phyloP scores from a whole-genome alignment of 2,329 filamentous ascomycete species.

The Xylariaceae sp. region DNA sequence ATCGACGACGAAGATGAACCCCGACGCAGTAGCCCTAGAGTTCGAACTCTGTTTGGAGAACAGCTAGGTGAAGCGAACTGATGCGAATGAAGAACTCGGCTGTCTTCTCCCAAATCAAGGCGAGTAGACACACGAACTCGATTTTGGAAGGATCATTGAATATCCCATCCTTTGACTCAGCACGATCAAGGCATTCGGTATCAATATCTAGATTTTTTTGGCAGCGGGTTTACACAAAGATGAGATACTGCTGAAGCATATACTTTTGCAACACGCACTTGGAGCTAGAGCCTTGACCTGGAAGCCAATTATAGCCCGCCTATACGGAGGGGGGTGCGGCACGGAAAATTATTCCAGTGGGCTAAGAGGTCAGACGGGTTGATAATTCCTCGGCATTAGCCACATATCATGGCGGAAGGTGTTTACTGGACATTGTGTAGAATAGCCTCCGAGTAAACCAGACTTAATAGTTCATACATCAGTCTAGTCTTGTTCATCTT shows the following conservation, averaged over 20 bases:
- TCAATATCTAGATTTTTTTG: slow-evolving; percentile 14
- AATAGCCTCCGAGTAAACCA: slow-evolving; percentile 13
- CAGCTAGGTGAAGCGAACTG: slow-evolving; percentile 20
- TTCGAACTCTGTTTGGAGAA: slow-evolving; percentile 24
- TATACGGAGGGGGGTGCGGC: neutral
- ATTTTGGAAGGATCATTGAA: slow-evolving; percentile 32
- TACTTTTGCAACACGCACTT: slow-evolving; percentile 10
- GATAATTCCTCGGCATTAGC: neutral
- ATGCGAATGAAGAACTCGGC: slow-evolving; percentile 7
- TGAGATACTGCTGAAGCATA: slow-evolving; percentile 10
- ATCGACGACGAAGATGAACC: slow-evolving; percentile 48
- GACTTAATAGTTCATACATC: slow-evolving; percentile 18
- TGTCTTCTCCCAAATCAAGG: neutral
- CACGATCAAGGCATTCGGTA: slow-evolving; percentile 10
- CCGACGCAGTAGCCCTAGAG: slow-evolving; percentile 35
- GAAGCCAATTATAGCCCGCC: neutral
- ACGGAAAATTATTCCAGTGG: slow-evolving; percentile 2
- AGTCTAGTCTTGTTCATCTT: neutral
- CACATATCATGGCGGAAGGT: slow-evolving; percentile 5
- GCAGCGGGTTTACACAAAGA: slow-evolving; percentile 3
- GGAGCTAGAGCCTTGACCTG: slow-evolving; percentile 6
- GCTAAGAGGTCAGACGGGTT: neutral
- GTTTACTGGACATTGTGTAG: slow-evolving; percentile 19
- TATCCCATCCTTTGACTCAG: slow-evolving; percentile 22
- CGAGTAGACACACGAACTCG: neutral